Evolutionary conservation across 1,284 basidiomycete species (phyloP), one percentile per base, ranked within the genome.

Genomic region (Melampsora occidentalis): DNA sequence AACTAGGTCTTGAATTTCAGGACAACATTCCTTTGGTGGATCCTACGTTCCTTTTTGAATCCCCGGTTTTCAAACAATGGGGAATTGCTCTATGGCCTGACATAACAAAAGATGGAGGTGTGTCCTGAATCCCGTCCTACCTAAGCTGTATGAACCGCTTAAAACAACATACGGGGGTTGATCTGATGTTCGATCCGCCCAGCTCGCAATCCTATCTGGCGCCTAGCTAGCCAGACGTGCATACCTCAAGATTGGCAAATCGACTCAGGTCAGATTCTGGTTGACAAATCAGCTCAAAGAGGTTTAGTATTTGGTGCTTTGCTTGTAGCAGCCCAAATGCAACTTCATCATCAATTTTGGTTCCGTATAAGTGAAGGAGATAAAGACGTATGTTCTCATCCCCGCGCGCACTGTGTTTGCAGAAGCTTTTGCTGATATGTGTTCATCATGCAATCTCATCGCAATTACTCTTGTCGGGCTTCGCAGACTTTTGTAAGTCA

Each of bases 11-110:
- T 59, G 18, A 59, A 28, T 28, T 59, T n/a, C n/a, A 59, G 53
- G 53, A 59, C 53, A 59, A 59, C 53, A 59, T 59, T 10, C 53
- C 53, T 59, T 59, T 59, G 53, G 20, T 28, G 22, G 53, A 59
- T 59, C 53, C 53, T 22, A 59, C 22, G 22, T 59, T 59, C 28
- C 20, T 59, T 12, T 59, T 59, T n/a, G 28, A 59, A 59, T 59
- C 53, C 14, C 53, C 22, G 22, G 53, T 28, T 22, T 59, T 59
- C 28, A 59, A 59, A 25, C 22, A 59, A 59, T 59, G 53, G 53
- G 53, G 53, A 28, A 59, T 59, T 28, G 53, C 25, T 22, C 18
- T 59, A 59, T 59, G 53, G 53, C 53, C 53, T 59, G 53, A 59
- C n/a, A 59, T 59, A 7, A 59, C 53, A 20, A 59, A 59, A 59